Evolutionary conservation across 768 basidiomycete genomes (phyloP).

Genomic region (Hydnomerulius pinastri): DNA sequence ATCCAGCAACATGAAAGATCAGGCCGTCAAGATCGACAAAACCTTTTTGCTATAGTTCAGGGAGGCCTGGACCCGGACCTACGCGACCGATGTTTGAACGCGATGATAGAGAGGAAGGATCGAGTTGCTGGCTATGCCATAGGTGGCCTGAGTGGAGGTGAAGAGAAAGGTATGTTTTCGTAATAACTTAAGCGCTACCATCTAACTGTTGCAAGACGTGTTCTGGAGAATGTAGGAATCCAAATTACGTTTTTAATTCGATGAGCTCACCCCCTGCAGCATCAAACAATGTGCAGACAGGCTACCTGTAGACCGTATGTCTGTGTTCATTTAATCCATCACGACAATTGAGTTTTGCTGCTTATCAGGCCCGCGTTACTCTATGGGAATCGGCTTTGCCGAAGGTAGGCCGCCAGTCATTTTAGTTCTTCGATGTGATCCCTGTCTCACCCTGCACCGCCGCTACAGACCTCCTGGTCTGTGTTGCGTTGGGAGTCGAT

Average conservation of each 20-base stretch:
- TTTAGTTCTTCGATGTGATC: background rate
- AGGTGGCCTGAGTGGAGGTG: constrained; percentile 88
- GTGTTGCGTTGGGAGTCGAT: constrained; percentile 89
- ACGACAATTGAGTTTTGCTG: constrained; percentile 5
- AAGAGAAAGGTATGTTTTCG: constrained; percentile 74
- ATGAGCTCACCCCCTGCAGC: constrained; percentile 39
- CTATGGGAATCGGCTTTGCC: constrained; percentile 92
- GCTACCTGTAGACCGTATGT: constrained; percentile 75
- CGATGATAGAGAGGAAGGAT: constrained; percentile 77
- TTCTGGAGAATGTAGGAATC: constrained; percentile 80
- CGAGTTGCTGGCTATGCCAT: constrained; percentile 90
- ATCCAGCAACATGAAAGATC: constrained; percentile 72
- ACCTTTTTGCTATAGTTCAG: constrained; percentile 91
- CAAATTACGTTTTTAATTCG: constrained; percentile 1
- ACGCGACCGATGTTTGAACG: constrained; percentile 74
- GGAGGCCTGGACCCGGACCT: constrained; percentile 76
- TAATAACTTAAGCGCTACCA: constrained; percentile 8
- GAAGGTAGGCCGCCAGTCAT: constrained; percentile 65
- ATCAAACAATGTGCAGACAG: constrained; percentile 81
- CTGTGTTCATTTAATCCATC: background rate
- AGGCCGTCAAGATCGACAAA: constrained; percentile 67
- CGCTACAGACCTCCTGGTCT: constrained; percentile 76
- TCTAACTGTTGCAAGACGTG: constrained; percentile 48
- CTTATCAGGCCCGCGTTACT: constrained; percentile 75
- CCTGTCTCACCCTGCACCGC: background rate